These are phyloP conservation scores for Brettanomyces naardenensis DNA, from an alignment of 805 yeast genomes.

Conservation along the genomic window DNA sequence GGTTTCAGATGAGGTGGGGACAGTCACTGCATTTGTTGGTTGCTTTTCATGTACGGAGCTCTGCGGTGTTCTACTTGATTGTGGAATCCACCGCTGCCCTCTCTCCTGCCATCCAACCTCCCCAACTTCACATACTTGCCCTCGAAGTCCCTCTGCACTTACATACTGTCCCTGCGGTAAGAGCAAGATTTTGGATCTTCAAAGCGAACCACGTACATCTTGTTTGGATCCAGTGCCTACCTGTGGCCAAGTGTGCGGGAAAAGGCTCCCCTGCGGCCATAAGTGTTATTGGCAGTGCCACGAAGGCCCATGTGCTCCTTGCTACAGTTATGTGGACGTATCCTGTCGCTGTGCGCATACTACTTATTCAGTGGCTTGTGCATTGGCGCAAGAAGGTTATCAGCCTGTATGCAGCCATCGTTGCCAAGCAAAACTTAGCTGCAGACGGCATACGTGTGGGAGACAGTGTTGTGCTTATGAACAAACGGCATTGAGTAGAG, in stretches of 20 bases:
- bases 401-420: constrained; percentile 59
- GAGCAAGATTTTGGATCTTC: constrained; percentile 31
- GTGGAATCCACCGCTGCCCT: constrained; percentile 52
- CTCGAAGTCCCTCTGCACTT: constrained; percentile 50
- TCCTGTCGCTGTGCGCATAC: constrained; percentile 59
- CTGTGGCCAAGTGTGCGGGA: constrained; percentile 61
- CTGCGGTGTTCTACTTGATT: constrained; percentile 46
- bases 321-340: constrained; percentile 42
- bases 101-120: constrained; percentile 45
- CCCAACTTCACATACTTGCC: constrained; percentile 36
- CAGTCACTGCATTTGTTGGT: constrained; percentile 38
- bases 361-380: constrained; percentile 57
- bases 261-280: constrained; percentile 64
- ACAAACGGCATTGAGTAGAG: constrained; percentile 47
- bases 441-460: constrained; percentile 74
- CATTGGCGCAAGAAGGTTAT: constrained; percentile 40
- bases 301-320: constrained; percentile 63
- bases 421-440: constrained; percentile 68
- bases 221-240: constrained; percentile 79
- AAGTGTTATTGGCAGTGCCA: constrained; percentile 66
- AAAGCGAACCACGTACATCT: constrained; percentile 34
- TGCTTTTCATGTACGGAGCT: constrained; percentile 37
- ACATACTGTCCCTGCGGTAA: constrained; percentile 79
- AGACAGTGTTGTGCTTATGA: constrained; percentile 65
- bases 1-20: constrained; percentile 11